These are phyloP conservation scores for Botryococcus braunii DNA, from an alignment of 163 green algal genomes.

Conservation along the genomic window DNA sequence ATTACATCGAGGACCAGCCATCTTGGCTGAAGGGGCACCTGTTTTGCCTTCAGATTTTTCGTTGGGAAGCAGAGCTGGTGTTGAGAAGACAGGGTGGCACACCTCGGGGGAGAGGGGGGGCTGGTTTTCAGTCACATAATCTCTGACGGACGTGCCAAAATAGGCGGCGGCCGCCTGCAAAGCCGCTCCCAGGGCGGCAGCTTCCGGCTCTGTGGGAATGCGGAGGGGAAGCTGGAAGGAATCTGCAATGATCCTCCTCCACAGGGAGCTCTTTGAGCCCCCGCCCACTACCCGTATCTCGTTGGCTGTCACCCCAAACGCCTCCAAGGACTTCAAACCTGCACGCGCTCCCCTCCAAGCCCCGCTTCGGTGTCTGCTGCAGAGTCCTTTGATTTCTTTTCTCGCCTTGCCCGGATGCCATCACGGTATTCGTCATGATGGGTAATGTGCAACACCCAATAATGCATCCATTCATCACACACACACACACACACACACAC, in stretches of 20 bases:
- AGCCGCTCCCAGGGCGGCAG: constrained; percentile 72
- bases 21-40: too few species aligned
- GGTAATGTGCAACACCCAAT: too few species aligned
- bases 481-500: too few species aligned
- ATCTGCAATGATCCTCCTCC: constrained; percentile 78
- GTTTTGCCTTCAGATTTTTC: too few species aligned
- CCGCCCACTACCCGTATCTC: constrained; percentile 79
- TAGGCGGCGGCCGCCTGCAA: constrained; percentile 63
- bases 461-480: too few species aligned
- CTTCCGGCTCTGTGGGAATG: constrained; percentile 67
- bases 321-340: constrained; percentile 21
- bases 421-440: too few species aligned
- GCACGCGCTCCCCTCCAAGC: background rate
- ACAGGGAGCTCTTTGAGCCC: constrained; percentile 66
- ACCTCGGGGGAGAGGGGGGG: constrained; percentile 38
- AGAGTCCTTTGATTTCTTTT: too few species aligned
- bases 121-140: constrained; percentile 29
- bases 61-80: too few species aligned
- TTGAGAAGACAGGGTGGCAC: too few species aligned
- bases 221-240: constrained; percentile 40
- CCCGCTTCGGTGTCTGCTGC: too few species aligned
- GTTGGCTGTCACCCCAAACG: constrained; percentile 21
- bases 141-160: constrained; percentile 1
- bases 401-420: too few species aligned
- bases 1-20: too few species aligned